These are phyloP conservation scores for Fusarium sp. DNA, from an alignment of 2,329 filamentous ascomycete species.

Conservation along the genomic window DNA sequence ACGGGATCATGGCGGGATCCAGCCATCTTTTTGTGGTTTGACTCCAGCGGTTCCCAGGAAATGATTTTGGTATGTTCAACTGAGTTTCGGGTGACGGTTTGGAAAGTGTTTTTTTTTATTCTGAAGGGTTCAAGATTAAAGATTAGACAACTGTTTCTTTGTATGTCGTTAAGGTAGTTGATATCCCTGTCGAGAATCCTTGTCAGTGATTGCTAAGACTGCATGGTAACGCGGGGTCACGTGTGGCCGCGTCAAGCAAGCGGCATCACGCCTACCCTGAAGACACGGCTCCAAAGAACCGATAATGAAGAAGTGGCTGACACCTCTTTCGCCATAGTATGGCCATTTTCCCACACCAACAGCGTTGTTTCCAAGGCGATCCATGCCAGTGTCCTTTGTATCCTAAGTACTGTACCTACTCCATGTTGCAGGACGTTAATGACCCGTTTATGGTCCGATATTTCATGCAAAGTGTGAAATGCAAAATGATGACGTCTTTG, in stretches of 20 bases:
- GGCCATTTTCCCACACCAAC: background rate
- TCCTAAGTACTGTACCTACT: background rate
- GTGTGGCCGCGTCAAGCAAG: slow-evolving; percentile 42
- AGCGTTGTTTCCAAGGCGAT: background rate
- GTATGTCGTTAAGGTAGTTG: slow-evolving; percentile 26
- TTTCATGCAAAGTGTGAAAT: background rate
- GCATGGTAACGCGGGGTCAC: slow-evolving; percentile 47
- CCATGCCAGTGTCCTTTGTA: background rate
- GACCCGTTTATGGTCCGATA: slow-evolving; percentile 6
- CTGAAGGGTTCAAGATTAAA: slow-evolving; percentile 21
- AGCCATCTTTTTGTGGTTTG: slow-evolving; percentile 37
- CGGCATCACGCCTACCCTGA: background rate
- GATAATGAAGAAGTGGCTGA: background rate
- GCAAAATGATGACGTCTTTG: slow-evolving; percentile 38
- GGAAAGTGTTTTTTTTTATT: slow-evolving; percentile 38
- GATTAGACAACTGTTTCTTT: slow-evolving; percentile 18
- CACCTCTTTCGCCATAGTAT: background rate
- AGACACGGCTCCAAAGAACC: background rate
- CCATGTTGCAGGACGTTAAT: background rate
- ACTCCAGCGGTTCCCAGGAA: slow-evolving; percentile 20
- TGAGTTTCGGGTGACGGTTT: slow-evolving; percentile 45
- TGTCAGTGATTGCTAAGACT: slow-evolving; percentile 6
- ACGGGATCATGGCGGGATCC: slow-evolving; percentile 41
- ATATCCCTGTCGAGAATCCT: slow-evolving; percentile 41
- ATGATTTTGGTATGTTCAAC: slow-evolving; percentile 25